phyloP scores from a whole-genome alignment of 2,329 filamentous ascomycete genomes.

The Neofusicoccum cordaticola region DNA sequence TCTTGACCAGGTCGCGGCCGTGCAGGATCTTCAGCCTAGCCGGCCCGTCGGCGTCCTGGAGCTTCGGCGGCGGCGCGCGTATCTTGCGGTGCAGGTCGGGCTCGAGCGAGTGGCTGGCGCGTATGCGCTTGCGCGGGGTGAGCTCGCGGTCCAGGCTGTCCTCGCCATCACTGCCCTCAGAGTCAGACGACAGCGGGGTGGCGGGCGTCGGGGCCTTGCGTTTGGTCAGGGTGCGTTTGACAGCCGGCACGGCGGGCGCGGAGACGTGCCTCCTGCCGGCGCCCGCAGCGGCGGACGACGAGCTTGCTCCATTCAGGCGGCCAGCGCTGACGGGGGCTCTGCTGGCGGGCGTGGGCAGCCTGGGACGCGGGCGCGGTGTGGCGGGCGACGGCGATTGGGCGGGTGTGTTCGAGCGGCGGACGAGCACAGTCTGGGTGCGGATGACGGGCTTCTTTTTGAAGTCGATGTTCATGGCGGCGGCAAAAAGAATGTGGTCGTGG shows the following conservation, averaged over 20 bases:
- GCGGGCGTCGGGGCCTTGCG: conserved; percentile 16
- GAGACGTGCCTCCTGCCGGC: conserved; percentile 4
- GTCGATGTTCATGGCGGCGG: conserved; percentile 16
- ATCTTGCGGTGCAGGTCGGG: conserved; percentile 35
- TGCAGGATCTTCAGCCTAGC: conserved; percentile 34
- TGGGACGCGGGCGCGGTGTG: conserved; percentile 10
- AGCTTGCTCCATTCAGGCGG: conserved; percentile 1
- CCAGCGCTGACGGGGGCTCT: neutral
- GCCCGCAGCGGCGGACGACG: neutral
- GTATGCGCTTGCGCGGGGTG: conserved; percentile 30
- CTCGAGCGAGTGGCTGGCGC: conserved; percentile 37
- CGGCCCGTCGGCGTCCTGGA: conserved; percentile 18
- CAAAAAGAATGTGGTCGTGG: conserved; percentile 11
- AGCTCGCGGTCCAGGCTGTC: conserved; percentile 4
- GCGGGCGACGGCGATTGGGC: conserved; percentile 1
- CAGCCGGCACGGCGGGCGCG: neutral
- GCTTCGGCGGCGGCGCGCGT: conserved; percentile 19
- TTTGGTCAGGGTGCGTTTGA: conserved; percentile 11
- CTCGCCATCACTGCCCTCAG: conserved; percentile 14
- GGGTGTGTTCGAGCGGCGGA: conserved; percentile 10
- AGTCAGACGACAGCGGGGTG: conserved; percentile 11
- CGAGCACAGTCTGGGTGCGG: conserved; percentile 15
- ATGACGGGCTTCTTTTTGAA: conserved; percentile 17
- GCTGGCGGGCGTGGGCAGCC: conserved; percentile 11
- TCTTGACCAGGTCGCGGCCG: conserved; percentile 41